Conservation (phyloP, 345 rosid genomes). For the Bruguiera gymnorhiza region DNA sequence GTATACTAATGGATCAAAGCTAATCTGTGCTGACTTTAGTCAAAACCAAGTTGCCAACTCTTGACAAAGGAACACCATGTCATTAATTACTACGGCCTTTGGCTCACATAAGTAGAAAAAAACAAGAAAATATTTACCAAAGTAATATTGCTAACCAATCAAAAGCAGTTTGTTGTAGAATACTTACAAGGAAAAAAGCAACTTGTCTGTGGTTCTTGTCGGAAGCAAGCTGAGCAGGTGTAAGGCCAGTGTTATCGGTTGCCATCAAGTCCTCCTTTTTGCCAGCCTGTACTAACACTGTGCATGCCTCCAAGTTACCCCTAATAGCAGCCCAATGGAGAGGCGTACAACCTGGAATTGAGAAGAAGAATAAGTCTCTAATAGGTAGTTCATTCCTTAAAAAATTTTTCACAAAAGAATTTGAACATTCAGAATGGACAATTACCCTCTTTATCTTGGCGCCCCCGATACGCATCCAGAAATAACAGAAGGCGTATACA, state of each 20-base stretch:
- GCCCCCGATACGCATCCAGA: constrained; percentile 87
- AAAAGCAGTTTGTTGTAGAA: constrained; percentile 32
- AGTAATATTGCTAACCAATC: constrained; percentile 30
- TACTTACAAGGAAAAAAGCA: constrained; percentile 97
- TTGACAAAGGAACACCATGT: neutral
- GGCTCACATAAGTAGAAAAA: constrained; percentile 1
- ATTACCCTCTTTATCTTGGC: constrained; percentile 96
- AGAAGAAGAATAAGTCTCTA: neutral
- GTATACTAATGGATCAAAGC: no score
- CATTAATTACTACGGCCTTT: neutral
- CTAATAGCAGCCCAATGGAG: constrained; percentile 98
- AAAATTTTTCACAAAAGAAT: constrained; percentile 1
- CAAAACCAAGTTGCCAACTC: no score
- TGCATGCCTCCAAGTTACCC: constrained; percentile 99
- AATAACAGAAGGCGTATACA: constrained; percentile 88
- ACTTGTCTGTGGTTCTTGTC: constrained; percentile 98
- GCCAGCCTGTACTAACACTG: constrained; percentile 96
- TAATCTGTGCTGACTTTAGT: no score
- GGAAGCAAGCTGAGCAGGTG: constrained; percentile 98
- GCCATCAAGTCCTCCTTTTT: constrained; percentile 88
- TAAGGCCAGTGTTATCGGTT: constrained; percentile 87
- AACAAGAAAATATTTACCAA: constrained; percentile 5
- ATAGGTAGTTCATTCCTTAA: neutral
- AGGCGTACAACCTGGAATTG: constrained; percentile 78
- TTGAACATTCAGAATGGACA: neutral